Percentiles rank a stretch among this genome's conserved stretches.
phyloP scores from a whole-genome alignment of 306 rosid genomes.

The Castanopsis chinensis region DNA sequence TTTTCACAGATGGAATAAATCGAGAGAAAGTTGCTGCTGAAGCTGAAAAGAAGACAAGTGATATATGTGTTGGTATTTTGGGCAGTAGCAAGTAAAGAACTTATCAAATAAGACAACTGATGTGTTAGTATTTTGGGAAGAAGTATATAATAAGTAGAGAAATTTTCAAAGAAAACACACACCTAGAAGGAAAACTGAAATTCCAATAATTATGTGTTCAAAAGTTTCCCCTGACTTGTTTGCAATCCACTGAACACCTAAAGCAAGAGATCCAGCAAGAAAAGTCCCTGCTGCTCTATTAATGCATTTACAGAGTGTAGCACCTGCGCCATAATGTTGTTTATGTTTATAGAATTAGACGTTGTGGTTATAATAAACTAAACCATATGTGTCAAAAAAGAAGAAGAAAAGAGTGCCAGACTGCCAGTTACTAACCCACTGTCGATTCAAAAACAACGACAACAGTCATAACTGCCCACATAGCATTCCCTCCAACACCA shows the following conservation, averaged over 20 bases:
- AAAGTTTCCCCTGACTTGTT: neutral
- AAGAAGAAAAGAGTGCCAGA: neutral
- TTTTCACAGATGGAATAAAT: neutral
- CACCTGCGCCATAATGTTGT: neutral
- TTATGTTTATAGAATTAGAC: neutral
- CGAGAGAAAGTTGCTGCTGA: slow-evolving; percentile 8
- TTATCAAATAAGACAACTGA: neutral
- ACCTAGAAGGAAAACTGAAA: slow-evolving; percentile 8
- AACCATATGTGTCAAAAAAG: too few species aligned
- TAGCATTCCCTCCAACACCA: neutral
- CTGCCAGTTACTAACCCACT: neutral
- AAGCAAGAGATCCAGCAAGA: neutral
- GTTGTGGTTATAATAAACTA: neutral
- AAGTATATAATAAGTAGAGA: neutral
- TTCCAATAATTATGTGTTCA: neutral
- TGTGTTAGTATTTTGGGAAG: too few species aligned
- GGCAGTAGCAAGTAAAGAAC: neutral
- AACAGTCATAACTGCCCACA: neutral
- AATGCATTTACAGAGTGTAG: neutral
- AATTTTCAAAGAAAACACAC: neutral
- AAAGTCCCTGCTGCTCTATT: neutral
- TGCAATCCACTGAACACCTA: neutral
- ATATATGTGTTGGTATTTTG: too few species aligned
- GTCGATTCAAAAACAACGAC: neutral
- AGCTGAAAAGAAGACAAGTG: neutral